phyloP scores from a whole-genome alignment of 495 filamentous ascomycete species.

The Eremomyces bilateralis region DNA sequence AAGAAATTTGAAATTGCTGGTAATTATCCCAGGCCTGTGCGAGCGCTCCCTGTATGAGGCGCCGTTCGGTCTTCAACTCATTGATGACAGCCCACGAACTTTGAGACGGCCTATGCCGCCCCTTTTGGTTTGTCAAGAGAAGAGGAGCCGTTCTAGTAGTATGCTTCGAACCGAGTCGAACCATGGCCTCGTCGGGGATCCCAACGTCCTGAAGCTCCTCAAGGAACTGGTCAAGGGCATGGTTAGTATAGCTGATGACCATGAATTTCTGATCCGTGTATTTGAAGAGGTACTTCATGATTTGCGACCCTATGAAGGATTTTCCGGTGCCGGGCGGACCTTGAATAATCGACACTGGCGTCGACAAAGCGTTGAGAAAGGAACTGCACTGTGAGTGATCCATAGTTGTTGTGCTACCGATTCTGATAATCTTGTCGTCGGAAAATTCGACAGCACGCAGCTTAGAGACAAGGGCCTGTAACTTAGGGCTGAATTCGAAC shows the following conservation, averaged over 20 bases:
- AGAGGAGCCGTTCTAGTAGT: constrained; percentile 27
- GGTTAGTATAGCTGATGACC: constrained; percentile 37
- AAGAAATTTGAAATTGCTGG: constrained; percentile 11
- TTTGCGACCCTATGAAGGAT: constrained; percentile 49
- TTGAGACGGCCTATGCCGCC: constrained; percentile 10
- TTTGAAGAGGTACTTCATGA: constrained; percentile 36
- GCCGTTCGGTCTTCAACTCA: constrained; percentile 11
- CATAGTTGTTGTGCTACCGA: too few species aligned
- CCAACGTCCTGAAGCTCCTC: constrained; percentile 45
- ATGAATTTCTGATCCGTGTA: constrained; percentile 31
- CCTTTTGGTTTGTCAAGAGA: constrained; percentile 24
- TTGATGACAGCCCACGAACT: constrained; percentile 23
- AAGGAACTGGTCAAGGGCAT: constrained; percentile 40
- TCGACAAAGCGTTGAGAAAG: constrained; percentile 30
- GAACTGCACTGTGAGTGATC: constrained; percentile 39
- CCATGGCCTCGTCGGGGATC: constrained; percentile 29
- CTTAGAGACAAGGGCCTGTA: too few species aligned
- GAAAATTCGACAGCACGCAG: background rate
- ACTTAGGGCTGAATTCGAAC: too few species aligned
- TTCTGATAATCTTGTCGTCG: too few species aligned
- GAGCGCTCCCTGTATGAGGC: constrained; percentile 6
- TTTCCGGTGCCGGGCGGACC: constrained; percentile 70
- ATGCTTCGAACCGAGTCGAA: constrained; percentile 47
- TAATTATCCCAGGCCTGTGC: constrained; percentile 7
- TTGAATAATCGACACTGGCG: constrained; percentile 42